Evolutionary conservation across 441 rosid species (phyloP).

Genomic region (Gossypium trilobum): DNA sequence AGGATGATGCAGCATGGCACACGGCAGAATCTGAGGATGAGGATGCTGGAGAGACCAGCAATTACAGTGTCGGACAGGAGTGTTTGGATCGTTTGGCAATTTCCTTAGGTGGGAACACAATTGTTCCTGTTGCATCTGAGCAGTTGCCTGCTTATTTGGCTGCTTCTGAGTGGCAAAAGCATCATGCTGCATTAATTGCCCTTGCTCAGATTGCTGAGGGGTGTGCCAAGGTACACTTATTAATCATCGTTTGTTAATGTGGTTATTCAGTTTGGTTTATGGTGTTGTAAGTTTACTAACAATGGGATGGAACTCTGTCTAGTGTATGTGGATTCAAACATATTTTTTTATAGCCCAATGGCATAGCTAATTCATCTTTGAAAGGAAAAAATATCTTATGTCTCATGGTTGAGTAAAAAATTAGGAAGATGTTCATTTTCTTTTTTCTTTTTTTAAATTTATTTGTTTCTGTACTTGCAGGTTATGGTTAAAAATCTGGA

Average conservation of each 20-base stretch:
- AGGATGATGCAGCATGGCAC: constrained; percentile 92
- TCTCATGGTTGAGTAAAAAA: neutral
- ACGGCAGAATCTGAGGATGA: constrained; percentile 83
- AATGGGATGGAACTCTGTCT: neutral
- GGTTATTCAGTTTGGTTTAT: neutral
- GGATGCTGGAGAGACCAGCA: constrained; percentile 91
- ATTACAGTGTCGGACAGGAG: constrained; percentile 88
- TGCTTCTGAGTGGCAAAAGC: constrained; percentile 97
- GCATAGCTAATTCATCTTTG: constrained; percentile 17
- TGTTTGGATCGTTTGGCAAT: constrained; percentile 92
- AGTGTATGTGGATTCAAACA: neutral
- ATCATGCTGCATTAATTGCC: constrained; percentile 90
- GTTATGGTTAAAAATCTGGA: constrained; percentile 74
- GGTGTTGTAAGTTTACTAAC: neutral
- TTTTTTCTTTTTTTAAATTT: neutral
- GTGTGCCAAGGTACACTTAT: constrained; percentile 54
- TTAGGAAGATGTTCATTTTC: neutral
- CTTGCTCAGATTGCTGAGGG: constrained; percentile 99
- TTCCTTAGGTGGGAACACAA: constrained; percentile 87
- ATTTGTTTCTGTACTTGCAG: constrained; percentile 26
- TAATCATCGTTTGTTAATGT: neutral
- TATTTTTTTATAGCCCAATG: neutral
- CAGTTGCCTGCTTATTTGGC: constrained; percentile 75
- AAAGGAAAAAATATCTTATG: neutral
- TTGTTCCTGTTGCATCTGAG: constrained; percentile 93